Evolutionary conservation across 2,329 filamentous ascomycete genomes (phyloP), one percentile per base, ranked within the genome.

Genomic region (Triangularia verruculosa): DNA sequence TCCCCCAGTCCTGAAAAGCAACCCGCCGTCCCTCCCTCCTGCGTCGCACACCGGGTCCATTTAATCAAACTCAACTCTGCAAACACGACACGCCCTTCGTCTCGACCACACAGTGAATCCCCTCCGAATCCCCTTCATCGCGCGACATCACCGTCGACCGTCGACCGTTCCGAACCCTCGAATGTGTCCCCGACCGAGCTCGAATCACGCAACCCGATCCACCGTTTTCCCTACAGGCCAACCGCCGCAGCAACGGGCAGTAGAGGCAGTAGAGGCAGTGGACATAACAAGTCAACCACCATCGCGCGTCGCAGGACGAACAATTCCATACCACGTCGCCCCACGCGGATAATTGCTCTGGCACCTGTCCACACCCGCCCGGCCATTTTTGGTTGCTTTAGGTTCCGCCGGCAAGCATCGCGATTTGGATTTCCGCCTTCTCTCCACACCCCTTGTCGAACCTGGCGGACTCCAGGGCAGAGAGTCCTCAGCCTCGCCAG

Each of bases 11-110:
- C 62, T 64, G 61, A 67, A 67, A 64, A 61, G 51, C 62, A 57
- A 59, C 59, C 61, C 55, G 61, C 59, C 59, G 53, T 66, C 62
- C 59, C 61, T 61, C 59, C 62, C 65, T 61, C 34, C 52, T 64
- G 51, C 57, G 65, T 69, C 66, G 62, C 66, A 68, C 67, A 59
- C 63, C 59, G 61, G 32, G 61, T 59, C 58, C 57, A 66, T 64
- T 67, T 63, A 57, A 65, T 61, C 67, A 64, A 66, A 63, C 63
- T 61, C 59, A 59, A 25, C 57, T 52, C 56, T 34, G 51, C 43
- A 55, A 63, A 61, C 61, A 64, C 57, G 55, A 54, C 25, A 61
- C 64, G 59, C 60, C 57, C 28, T 43, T 12, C 11, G 24, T 28
- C 51, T 58, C n/a, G 32, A 47, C 22, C 28, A 25, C 27, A 27